A percentile compares a stretch with the other conserved stretches of the same genome.
phyloP scores from a whole-genome alignment of 495 filamentous ascomycete genomes.

The Penicillium longicatenatum region DNA sequence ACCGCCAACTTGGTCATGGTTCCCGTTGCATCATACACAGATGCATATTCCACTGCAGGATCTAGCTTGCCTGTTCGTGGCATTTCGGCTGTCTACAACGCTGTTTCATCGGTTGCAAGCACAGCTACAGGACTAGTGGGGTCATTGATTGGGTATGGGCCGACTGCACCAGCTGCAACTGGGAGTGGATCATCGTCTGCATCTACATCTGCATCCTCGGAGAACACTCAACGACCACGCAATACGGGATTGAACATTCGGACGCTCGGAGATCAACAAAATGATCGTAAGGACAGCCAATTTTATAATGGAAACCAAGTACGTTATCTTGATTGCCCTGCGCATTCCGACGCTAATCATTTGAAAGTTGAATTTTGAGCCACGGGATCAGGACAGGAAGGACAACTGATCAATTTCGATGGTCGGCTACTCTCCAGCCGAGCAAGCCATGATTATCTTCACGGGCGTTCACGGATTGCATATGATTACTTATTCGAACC shows the following conservation, averaged over 20 bases:
- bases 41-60: conserved; percentile 56
- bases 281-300: conserved; percentile 56
- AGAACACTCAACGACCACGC: conserved; percentile 17
- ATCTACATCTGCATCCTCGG: conserved; percentile 2
- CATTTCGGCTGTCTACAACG: conserved; percentile 45
- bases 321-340: conserved; percentile 28
- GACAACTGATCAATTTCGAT: conserved; percentile 16
- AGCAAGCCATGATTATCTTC: not conserved
- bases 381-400: conserved; percentile 60
- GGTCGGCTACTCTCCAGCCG: not conserved
- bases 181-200: conserved; percentile 12
- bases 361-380: conserved; percentile 72
- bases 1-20: conserved; percentile 83
- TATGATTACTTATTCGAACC: not conserved
- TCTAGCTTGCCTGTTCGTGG: conserved; percentile 46
- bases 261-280: conserved; percentile 58
- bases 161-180: conserved; percentile 15
- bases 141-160: conserved; percentile 56
- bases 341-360: not conserved
- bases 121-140: conserved; percentile 54
- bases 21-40: conserved; percentile 60
- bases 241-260: conserved; percentile 46
- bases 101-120: conserved; percentile 44
- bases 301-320: conserved; percentile 92
- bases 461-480: not conserved